Conservation (phyloP, 768 basidiomycete genomes). For the Leccinum truebloodii region DNA sequence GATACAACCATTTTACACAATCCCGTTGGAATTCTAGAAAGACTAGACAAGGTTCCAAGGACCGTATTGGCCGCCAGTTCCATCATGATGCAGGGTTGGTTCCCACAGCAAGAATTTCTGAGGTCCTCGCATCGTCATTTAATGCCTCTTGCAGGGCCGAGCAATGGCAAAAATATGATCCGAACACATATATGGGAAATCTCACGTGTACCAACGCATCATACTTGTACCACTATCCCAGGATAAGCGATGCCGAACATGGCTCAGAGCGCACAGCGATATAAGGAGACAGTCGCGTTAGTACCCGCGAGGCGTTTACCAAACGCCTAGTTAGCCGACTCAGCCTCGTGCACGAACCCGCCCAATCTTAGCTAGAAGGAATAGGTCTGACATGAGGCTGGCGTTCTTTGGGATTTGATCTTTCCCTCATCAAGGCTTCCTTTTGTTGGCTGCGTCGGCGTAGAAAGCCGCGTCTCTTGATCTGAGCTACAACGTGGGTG, state of each 20-base stretch:
- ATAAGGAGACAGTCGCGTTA: background rate
- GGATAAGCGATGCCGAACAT: conserved; percentile 13
- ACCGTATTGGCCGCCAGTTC: background rate
- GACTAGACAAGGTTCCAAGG: background rate
- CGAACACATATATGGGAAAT: conserved; percentile 7
- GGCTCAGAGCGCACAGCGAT: background rate
- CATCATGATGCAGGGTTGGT: background rate
- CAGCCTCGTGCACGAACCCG: background rate
- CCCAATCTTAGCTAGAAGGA: conserved; percentile 7
- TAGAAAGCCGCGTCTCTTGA: background rate
- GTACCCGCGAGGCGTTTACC: conserved; percentile 15
- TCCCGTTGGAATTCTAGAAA: background rate
- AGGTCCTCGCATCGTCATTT: background rate
- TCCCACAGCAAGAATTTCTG: background rate
- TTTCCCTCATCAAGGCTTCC: conserved; percentile 16
- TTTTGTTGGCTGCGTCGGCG: conserved; percentile 13
- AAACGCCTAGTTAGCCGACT: background rate
- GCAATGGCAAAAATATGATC: conserved; percentile 5
- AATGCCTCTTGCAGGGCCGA: conserved; percentile 5
- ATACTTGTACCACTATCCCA: background rate
- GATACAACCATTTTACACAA: background rate
- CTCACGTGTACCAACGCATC: background rate
- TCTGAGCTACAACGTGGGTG: background rate
- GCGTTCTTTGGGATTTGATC: conserved; percentile 1
- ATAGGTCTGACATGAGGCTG: conserved; percentile 14